These are phyloP conservation scores for Penicillium hordei DNA, from an alignment of 2,329 filamentous ascomycete genomes.

Conservation along the genomic window DNA sequence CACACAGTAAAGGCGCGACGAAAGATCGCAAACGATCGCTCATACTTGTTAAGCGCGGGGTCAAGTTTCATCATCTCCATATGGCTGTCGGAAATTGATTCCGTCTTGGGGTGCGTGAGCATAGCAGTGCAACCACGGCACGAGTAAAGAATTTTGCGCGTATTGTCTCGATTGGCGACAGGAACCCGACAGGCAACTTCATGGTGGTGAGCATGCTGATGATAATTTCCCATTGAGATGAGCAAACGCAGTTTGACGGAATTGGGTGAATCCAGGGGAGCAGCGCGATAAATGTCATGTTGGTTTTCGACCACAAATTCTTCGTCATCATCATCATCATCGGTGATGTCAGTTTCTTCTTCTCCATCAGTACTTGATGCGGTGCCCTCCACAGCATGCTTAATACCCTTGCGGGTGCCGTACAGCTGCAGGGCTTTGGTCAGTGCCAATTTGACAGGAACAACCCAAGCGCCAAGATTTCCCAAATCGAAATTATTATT, in stretches of 20 bases:
- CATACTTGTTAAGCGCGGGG: background rate
- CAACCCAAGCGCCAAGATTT: background rate
- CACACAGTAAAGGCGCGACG: background rate
- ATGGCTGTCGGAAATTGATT: background rate
- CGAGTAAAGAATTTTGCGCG: background rate
- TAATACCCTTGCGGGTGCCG: background rate
- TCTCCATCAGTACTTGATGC: background rate
- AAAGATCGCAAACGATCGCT: background rate
- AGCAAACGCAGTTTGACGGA: background rate
- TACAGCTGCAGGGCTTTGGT: background rate
- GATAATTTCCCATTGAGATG: background rate
- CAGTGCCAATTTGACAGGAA: background rate
- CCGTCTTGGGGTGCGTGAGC: background rate
- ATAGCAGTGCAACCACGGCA: slow-evolving; percentile 1
- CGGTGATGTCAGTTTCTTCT: rapidly evolving
- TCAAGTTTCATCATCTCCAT: background rate
- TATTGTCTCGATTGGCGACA: background rate
- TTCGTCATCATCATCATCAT: background rate
- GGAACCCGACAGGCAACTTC: background rate
- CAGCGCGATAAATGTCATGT: background rate
- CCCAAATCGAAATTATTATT: background rate
- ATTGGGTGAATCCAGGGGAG: background rate
- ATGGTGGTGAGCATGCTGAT: background rate
- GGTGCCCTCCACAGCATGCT: background rate
- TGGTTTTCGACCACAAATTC: background rate